Percentiles rank a stretch among this genome's conserved stretches.
These are phyloP conservation scores for Durotheca rogersii DNA, from an alignment of 495 filamentous ascomycete genomes.

Conservation along the genomic window DNA sequence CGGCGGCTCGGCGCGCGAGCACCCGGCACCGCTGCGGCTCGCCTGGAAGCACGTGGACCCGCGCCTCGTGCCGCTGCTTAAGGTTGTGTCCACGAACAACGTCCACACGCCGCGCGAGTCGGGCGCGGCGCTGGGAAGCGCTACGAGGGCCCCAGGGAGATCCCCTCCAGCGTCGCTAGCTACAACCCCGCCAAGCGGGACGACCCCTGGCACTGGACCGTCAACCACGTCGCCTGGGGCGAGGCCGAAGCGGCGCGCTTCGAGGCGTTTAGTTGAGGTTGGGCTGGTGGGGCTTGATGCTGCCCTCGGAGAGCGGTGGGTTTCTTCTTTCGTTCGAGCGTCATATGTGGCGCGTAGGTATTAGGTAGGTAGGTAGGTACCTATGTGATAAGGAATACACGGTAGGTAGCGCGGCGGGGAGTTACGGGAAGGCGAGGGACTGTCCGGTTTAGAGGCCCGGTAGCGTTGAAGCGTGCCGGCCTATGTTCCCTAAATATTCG, in stretches of 20 bases:
- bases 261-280: slow-evolving; percentile 19
- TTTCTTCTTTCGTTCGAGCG: no score
- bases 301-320: no score
- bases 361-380: no score
- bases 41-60: slow-evolving; percentile 42
- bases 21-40: slow-evolving; percentile 10
- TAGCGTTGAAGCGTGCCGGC: no score
- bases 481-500: no score
- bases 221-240: slow-evolving; percentile 41
- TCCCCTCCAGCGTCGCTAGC: slow-evolving; percentile 41
- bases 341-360: no score
- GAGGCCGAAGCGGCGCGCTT: slow-evolving; percentile 38
- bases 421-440: no score
- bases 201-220: slow-evolving; percentile 52
- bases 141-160: slow-evolving; percentile 40
- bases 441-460: no score
- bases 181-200: slow-evolving; percentile 47
- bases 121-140: slow-evolving; percentile 39
- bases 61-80: slow-evolving; percentile 36
- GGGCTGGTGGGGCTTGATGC: no score
- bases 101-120: slow-evolving; percentile 43
- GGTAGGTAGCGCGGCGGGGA: no score
- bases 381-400: no score
- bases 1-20: slow-evolving; percentile 41
- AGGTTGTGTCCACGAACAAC: slow-evolving; percentile 33